These are phyloP conservation scores for Biscutella auriculata DNA, from an alignment of 441 rosid species.

Conservation along the genomic window DNA sequence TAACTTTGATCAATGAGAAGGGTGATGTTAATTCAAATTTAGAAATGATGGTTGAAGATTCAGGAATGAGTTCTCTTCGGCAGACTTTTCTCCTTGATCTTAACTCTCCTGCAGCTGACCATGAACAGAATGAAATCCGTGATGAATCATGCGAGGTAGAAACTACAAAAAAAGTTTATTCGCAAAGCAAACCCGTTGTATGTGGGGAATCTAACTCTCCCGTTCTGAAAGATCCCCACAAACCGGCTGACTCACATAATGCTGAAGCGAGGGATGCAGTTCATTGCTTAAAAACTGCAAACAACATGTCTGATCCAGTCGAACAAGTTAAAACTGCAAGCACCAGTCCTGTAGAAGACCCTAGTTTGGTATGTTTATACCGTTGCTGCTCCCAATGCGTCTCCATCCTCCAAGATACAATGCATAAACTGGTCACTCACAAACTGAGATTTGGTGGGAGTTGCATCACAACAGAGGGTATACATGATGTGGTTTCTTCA, in stretches of 20 bases:
- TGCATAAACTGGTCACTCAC: slow-evolving; percentile 39
- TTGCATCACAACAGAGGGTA: slow-evolving; percentile 39
- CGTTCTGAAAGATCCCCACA: slow-evolving; percentile 22
- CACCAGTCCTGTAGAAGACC: slow-evolving; percentile 20
- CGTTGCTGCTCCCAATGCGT: slow-evolving; percentile 62
- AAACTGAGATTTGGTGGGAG: slow-evolving; percentile 33
- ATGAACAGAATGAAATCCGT: slow-evolving; percentile 12
- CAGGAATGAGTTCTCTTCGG: not conserved
- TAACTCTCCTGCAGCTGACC: slow-evolving; percentile 20
- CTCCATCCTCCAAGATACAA: slow-evolving; percentile 31
- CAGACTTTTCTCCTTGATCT: slow-evolving; percentile 22
- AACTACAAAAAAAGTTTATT: slow-evolving; percentile 14
- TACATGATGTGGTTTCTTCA: slow-evolving; percentile 63
- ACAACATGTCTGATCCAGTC: slow-evolving; percentile 12
- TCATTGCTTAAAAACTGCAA: slow-evolving; percentile 17
- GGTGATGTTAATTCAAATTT: slow-evolving; percentile 9
- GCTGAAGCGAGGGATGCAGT: slow-evolving; percentile 14
- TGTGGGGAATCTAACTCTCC: slow-evolving; percentile 11
- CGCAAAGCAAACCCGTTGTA: slow-evolving; percentile 22
- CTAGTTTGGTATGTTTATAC: slow-evolving; percentile 42
- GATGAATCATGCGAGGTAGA: slow-evolving; percentile 11
- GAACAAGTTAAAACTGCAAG: slow-evolving; percentile 19
- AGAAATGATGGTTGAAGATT: slow-evolving; percentile 13
- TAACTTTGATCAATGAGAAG: slow-evolving; percentile 13
- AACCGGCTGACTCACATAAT: slow-evolving; percentile 18